These are phyloP conservation scores for Limtongozyma cylindracea DNA, from an alignment of 805 yeast species.

Conservation along the genomic window DNA sequence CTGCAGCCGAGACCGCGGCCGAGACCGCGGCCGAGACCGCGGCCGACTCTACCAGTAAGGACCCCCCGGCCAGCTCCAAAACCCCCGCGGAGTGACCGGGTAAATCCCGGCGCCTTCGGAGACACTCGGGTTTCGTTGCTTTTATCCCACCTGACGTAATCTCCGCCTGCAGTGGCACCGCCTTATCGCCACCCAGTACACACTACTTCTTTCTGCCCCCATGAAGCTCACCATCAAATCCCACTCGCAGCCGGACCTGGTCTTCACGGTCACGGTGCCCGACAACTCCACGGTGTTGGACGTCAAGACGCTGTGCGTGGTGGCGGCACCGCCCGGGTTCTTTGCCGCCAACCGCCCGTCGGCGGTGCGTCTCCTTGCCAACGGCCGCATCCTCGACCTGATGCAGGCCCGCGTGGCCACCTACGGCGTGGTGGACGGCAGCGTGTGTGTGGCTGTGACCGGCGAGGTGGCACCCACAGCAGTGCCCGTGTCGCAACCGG, in stretches of 20 bases:
- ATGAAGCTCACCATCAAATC: slow-evolving; percentile 26
- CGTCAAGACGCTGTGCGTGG: slow-evolving; percentile 15
- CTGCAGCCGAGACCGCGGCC: too few species aligned
- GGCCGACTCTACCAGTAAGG: too few species aligned
- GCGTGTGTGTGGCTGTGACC: slow-evolving; percentile 6
- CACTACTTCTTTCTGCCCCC: too few species aligned
- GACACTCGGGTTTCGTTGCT: too few species aligned
- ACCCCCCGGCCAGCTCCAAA: too few species aligned
- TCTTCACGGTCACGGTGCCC: slow-evolving; percentile 21
- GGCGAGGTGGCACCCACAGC: slow-evolving; percentile 7
- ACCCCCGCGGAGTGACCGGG: too few species aligned
- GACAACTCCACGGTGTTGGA: slow-evolving; percentile 26
- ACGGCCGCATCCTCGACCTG: slow-evolving; percentile 13
- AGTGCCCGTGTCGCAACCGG: slow-evolving; percentile 2
- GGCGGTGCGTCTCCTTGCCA: slow-evolving; percentile 13
- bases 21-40: too few species aligned
- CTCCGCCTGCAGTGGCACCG: too few species aligned
- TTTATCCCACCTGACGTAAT: too few species aligned
- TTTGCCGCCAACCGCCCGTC: slow-evolving; percentile 7
- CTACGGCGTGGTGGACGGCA: slow-evolving; percentile 3
- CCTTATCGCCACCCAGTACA: too few species aligned
- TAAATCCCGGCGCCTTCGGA: too few species aligned
- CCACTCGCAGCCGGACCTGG: slow-evolving; percentile 15
- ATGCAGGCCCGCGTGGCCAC: slow-evolving; percentile 4
- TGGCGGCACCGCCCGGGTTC: too few species aligned